A percentile compares a stretch with the other conserved stretches of the same genome.
These are phyloP conservation scores for Dentipellis sp. DNA, from an alignment of 768 basidiomycete genomes.

Conservation along the genomic window DNA sequence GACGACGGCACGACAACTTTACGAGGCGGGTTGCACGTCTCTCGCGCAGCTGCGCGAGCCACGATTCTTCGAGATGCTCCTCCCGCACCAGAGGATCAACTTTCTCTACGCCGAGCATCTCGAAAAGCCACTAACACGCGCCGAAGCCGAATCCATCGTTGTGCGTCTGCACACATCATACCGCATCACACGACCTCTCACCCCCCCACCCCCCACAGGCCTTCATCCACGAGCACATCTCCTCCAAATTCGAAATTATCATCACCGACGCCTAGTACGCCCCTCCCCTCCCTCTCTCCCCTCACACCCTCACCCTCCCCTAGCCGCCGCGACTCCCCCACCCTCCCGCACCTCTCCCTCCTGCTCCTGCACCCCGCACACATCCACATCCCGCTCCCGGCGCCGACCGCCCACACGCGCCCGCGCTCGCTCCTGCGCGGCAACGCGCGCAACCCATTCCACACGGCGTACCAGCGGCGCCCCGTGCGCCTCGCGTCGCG, in stretches of 20 bases:
- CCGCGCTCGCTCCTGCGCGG: background rate
- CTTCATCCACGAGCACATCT: slow-evolving; percentile 38
- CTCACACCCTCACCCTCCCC: background rate
- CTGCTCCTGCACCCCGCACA: slow-evolving; percentile 38
- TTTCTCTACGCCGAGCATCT: slow-evolving; percentile 33
- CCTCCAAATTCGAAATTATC: slow-evolving; percentile 37
- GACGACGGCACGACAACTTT: slow-evolving; percentile 22
- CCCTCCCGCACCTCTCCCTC: slow-evolving; percentile 30
- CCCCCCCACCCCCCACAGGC: slow-evolving; percentile 24
- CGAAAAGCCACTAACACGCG: slow-evolving; percentile 24
- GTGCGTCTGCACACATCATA: slow-evolving; percentile 33
- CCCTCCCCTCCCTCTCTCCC: background rate
- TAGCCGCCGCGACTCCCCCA: slow-evolving; percentile 38
- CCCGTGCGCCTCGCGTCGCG: slow-evolving; percentile 10
- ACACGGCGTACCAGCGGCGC: slow-evolving; percentile 12
- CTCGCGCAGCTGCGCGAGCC: slow-evolving; percentile 30
- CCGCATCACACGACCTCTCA: no score
- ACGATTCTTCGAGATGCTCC: slow-evolving; percentile 30
- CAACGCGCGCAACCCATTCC: slow-evolving; percentile 15
- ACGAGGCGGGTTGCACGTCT: slow-evolving; percentile 39
- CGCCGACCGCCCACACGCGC: background rate
- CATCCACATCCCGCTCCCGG: slow-evolving; percentile 32
- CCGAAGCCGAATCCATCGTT: slow-evolving; percentile 35
- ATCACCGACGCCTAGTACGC: slow-evolving; percentile 54
- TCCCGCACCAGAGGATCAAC: slow-evolving; percentile 26